phyloP scores from a whole-genome alignment of 108 stramenopile species.

The Cylindrotheca closterium region DNA sequence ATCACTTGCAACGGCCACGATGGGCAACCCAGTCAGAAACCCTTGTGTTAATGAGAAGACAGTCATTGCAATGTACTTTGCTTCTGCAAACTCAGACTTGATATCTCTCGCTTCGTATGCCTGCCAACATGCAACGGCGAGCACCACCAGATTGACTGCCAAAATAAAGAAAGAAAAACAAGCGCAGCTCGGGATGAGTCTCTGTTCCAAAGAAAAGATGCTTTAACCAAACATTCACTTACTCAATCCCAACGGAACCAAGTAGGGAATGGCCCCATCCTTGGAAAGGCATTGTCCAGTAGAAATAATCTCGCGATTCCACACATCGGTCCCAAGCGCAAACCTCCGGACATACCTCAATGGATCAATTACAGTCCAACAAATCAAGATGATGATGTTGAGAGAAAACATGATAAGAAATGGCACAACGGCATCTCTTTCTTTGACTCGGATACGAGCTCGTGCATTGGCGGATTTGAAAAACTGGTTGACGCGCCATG shows the following conservation, averaged over 20 bases:
- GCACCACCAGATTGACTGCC: slow-evolving; percentile 16
- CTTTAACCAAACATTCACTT: no score
- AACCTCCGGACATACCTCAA: slow-evolving; percentile 24
- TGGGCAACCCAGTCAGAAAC: slow-evolving; percentile 32
- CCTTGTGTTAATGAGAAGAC: slow-evolving; percentile 32
- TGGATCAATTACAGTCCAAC: slow-evolving; percentile 57
- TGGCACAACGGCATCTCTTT: slow-evolving; percentile 50
- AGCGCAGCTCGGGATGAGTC: no score
- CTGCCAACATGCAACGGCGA: slow-evolving; percentile 36
- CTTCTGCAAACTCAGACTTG: slow-evolving; percentile 41
- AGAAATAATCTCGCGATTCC: slow-evolving; percentile 28
- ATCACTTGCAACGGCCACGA: slow-evolving; percentile 24
- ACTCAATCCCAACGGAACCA: slow-evolving; percentile 28
- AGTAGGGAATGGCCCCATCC: slow-evolving; percentile 7
- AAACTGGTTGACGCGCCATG: slow-evolving; percentile 38
- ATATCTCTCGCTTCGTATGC: slow-evolving; percentile 46
- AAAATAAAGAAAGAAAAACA: no score
- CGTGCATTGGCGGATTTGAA: neutral
- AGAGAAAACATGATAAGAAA: slow-evolving; percentile 35
- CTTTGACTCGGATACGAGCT: slow-evolving; percentile 28
- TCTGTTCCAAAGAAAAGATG: no score
- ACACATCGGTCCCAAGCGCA: slow-evolving; percentile 25
- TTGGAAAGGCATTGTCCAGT: slow-evolving; percentile 27
- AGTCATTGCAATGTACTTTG: slow-evolving; percentile 32
- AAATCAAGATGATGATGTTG: slow-evolving; percentile 36